Percentiles rank a stretch among this genome's conserved stretches.
These are phyloP conservation scores for Aureobasidium subglaciale DNA, from an alignment of 2,329 filamentous ascomycete genomes.

Conservation along the genomic window DNA sequence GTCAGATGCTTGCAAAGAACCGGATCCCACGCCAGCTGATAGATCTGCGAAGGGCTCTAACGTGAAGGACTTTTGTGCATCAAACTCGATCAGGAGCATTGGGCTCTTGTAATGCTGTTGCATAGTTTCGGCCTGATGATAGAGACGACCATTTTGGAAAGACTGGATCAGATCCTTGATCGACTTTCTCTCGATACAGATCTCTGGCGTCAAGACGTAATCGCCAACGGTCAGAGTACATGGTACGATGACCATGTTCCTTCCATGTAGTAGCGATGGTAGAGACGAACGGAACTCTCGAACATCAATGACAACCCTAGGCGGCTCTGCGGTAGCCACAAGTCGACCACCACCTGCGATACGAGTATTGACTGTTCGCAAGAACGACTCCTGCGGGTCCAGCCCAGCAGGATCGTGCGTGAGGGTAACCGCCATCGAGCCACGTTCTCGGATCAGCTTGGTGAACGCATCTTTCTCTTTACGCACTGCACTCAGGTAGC, in stretches of 20 bases:
- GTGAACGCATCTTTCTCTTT: constrained; percentile 96
- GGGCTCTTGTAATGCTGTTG: constrained; percentile 82
- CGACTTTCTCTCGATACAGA: constrained; percentile 92
- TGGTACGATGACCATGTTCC: constrained; percentile 80
- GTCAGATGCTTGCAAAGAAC: constrained; percentile 59
- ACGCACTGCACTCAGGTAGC: constrained; percentile 37
- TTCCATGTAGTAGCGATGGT: constrained; percentile 82
- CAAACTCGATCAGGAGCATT: constrained; percentile 94
- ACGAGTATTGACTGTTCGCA: constrained; percentile 91
- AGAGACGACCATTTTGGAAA: constrained; percentile 85
- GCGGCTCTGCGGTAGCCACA: constrained; percentile 74
- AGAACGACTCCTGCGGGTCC: constrained; percentile 83
- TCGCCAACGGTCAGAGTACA: constrained; percentile 96
- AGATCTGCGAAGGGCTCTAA: constrained; percentile 56
- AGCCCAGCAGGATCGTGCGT: constrained; percentile 63
- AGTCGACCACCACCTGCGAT: constrained; percentile 90
- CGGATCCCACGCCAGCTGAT: constrained; percentile 56
- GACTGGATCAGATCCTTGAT: constrained; percentile 85
- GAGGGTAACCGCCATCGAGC: constrained; percentile 84
- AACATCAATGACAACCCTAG: constrained; percentile 88
- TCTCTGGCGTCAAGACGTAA: constrained; percentile 84
- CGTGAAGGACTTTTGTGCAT: constrained; percentile 94
- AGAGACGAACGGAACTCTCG: constrained; percentile 92
- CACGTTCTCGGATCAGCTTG: constrained; percentile 86
- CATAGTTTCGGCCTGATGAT: constrained; percentile 90